Percentiles rank a stretch among this genome's conserved stretches.
Evolutionary conservation across 208 protist genomes (phyloP).

Genomic region (Vickermania ingenoplastis): DNA sequence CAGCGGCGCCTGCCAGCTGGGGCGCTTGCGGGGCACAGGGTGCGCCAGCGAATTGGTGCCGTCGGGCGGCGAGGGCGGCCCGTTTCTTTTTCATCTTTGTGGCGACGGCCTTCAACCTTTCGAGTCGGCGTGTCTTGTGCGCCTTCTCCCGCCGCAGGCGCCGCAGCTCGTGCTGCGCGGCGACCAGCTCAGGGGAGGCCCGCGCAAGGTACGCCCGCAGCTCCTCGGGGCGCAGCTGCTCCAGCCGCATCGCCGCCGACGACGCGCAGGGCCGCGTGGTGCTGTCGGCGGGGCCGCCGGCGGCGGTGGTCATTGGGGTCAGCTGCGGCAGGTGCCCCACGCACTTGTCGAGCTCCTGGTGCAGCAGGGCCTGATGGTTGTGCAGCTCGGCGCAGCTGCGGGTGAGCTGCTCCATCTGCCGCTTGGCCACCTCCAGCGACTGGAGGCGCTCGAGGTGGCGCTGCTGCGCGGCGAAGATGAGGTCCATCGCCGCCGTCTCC

Average conservation of each 20-base stretch:
- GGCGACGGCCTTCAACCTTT: conserved; percentile 31
- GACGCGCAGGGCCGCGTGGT: neutral
- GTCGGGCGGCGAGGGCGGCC: no score
- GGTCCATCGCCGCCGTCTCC: neutral
- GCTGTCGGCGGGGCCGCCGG: neutral
- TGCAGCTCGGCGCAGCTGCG: conserved; percentile 55
- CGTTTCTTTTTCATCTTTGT: no score
- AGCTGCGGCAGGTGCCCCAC: conserved; percentile 29
- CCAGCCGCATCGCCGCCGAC: neutral
- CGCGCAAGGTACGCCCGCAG: conserved; percentile 63
- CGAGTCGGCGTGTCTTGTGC: conserved; percentile 25
- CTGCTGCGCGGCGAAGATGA: conserved; percentile 40
- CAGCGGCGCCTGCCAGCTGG: no score
- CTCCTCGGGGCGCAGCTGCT: conserved; percentile 14
- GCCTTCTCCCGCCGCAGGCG: conserved; percentile 38
- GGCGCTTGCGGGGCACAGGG: no score
- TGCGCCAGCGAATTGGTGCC: no score
- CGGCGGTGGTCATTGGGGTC: neutral
- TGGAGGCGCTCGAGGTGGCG: conserved; percentile 33
- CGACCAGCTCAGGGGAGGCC: conserved; percentile 28
- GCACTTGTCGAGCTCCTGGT: conserved; percentile 40
- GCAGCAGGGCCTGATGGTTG: conserved; percentile 23
- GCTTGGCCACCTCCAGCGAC: conserved; percentile 21
- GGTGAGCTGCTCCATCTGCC: conserved; percentile 30
- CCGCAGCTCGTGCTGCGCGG: conserved; percentile 36